Evolutionary conservation across 2,329 filamentous ascomycete species (phyloP).

Genomic region (Diaporthe amygdali): DNA sequence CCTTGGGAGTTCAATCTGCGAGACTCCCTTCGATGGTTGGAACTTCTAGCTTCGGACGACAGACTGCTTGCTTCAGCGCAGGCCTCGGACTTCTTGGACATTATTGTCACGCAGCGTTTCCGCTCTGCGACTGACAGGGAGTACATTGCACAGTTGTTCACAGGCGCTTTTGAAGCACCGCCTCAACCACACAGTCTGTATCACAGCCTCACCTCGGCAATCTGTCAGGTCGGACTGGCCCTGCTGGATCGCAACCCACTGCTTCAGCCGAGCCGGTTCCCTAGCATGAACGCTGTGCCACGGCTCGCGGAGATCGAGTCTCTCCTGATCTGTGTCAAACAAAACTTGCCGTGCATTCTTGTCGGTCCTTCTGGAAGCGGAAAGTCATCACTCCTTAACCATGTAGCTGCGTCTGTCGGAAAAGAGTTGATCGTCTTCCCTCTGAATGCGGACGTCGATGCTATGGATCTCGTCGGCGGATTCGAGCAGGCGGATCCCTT

Average conservation of each 20-base stretch:
- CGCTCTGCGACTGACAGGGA: conserved; percentile 72
- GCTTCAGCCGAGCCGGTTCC: conserved; percentile 57
- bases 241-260: conserved; percentile 66
- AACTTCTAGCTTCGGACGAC: conserved; percentile 67
- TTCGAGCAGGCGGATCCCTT: conserved; percentile 93
- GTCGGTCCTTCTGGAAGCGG: conserved; percentile 86
- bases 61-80: conserved; percentile 65
- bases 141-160: conserved; percentile 70
- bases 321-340: conserved; percentile 83
- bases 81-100: conserved; percentile 76
- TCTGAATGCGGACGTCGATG: conserved; percentile 93
- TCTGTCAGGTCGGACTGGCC: conserved; percentile 83
- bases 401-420: conserved; percentile 80
- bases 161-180: conserved; percentile 61
- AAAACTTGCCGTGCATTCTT: conserved; percentile 87
- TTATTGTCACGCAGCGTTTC: conserved; percentile 88
- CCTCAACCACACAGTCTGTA: conserved; percentile 68
- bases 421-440: conserved; percentile 81
- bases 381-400: conserved; percentile 80
- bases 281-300: conserved; percentile 53
- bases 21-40: conserved; percentile 87
- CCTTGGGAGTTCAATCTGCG: conserved; percentile 97
- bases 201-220: conserved; percentile 69
- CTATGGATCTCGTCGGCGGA: conserved; percentile 95
- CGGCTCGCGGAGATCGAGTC: conserved; percentile 81